phyloP scores from a whole-genome alignment of 495 filamentous ascomycete species.

The Melanomma pulvis-pyrius region DNA sequence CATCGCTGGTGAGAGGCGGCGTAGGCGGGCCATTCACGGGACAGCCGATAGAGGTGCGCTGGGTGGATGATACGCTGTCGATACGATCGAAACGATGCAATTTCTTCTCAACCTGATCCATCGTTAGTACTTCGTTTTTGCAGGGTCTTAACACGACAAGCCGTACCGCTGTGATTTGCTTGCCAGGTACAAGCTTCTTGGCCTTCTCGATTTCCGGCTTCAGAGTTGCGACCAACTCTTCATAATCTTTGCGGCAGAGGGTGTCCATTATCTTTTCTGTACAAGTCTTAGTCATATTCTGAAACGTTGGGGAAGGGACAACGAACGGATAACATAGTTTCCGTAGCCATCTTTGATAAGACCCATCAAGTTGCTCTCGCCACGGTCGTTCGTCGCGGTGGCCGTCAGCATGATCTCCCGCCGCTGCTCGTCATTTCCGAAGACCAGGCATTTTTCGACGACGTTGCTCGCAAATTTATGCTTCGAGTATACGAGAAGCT shows the following conservation, averaged over 20 bases:
- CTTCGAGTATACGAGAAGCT: conserved; percentile 76
- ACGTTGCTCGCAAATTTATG: conserved; percentile 98
- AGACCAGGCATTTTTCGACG: conserved; percentile 89
- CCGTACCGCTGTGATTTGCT: conserved; percentile 62
- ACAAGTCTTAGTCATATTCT: conserved; percentile 48
- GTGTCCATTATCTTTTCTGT: conserved; percentile 78
- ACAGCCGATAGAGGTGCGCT: conserved; percentile 22
- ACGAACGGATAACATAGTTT: conserved; percentile 96
- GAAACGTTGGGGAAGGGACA: neutral
- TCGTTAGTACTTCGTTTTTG: neutral
- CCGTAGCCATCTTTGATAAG: conserved; percentile 92
- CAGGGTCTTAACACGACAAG: neutral
- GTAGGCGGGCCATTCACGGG: conserved; percentile 53
- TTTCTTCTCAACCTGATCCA: conserved; percentile 45
- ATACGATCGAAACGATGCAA: conserved; percentile 42
- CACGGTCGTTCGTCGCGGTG: conserved; percentile 61
- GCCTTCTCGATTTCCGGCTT: conserved; percentile 71
- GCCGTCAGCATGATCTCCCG: conserved; percentile 70
- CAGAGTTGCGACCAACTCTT: conserved; percentile 69
- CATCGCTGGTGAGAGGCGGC: conserved; percentile 61
- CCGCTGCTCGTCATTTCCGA: conserved; percentile 69
- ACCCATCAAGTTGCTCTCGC: conserved; percentile 66
- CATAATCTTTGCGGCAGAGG: conserved; percentile 65
- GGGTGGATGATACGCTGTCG: conserved; percentile 12
- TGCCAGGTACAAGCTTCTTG: conserved; percentile 74